Conservation (phyloP, 2,329 filamentous ascomycete genomes). For the Calycina herbarum region DNA sequence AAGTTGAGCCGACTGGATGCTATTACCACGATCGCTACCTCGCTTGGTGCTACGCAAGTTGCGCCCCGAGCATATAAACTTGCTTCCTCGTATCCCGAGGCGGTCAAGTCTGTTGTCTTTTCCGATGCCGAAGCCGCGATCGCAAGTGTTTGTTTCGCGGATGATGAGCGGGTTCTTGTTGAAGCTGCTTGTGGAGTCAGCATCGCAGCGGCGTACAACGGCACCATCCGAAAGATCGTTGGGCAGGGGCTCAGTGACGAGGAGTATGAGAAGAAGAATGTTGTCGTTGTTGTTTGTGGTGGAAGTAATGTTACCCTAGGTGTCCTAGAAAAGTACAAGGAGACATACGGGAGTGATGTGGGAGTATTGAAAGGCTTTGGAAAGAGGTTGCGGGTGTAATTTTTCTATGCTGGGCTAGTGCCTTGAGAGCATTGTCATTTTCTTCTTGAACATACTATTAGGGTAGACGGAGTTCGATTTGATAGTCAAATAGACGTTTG, state of each 20-base stretch:
- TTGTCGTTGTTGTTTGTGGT: conserved; percentile 85
- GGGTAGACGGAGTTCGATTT: background rate
- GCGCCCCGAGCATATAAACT: conserved; percentile 67
- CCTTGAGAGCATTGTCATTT: background rate
- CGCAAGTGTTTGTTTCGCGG: conserved; percentile 73
- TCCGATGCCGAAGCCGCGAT: conserved; percentile 77
- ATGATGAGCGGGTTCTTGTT: conserved; percentile 79
- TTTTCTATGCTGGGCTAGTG: background rate
- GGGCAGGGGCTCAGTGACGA: conserved; percentile 53
- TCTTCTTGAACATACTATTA: background rate
- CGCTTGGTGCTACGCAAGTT: conserved; percentile 69
- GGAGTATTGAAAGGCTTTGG: conserved; percentile 13
- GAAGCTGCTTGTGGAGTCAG: conserved; percentile 85
- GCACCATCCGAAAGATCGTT: conserved; percentile 59
- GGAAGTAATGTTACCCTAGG: conserved; percentile 66
- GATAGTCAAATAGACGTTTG: background rate
- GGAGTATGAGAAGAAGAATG: conserved; percentile 64
- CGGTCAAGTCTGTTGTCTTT: conserved; percentile 43
- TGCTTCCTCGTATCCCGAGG: conserved; percentile 37
- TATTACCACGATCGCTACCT: conserved; percentile 75
- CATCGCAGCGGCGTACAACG: conserved; percentile 67
- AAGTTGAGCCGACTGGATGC: conserved; percentile 61
- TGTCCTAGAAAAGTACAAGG: conserved; percentile 57
- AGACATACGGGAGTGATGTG: conserved; percentile 21
- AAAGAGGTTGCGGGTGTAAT: conserved; percentile 9